phyloP scores from a whole-genome alignment of 306 rosid genomes.

The Psophocarpus tetragonolobus region DNA sequence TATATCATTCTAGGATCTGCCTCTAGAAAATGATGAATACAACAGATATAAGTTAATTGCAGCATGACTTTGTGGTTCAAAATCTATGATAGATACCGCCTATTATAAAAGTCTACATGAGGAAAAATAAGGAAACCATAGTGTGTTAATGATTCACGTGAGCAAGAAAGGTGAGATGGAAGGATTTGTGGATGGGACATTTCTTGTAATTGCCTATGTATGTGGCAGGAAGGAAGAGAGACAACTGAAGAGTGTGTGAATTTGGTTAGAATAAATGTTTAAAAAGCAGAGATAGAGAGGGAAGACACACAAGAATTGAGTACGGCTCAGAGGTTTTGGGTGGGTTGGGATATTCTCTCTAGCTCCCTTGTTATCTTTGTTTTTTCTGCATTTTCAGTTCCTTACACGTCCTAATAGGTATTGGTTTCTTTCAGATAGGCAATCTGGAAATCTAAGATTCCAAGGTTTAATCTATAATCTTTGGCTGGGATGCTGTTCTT shows the following conservation, averaged over 20 bases:
- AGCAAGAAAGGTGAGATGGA: background rate
- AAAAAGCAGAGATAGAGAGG: background rate
- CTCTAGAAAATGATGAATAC: background rate
- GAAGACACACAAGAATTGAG: background rate
- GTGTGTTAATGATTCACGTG: background rate
- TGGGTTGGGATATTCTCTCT: background rate
- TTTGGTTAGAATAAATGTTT: background rate
- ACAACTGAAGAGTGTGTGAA: background rate
- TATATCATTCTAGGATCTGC: background rate
- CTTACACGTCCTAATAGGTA: background rate
- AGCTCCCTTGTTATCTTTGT: background rate
- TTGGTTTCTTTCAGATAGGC: background rate
- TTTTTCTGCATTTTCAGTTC: background rate
- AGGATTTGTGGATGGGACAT: background rate
- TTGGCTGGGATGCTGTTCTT: background rate
- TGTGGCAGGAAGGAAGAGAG: background rate
- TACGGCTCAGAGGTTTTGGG: background rate
- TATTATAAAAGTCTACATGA: background rate
- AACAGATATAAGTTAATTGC: constrained; percentile 12
- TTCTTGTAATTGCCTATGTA: background rate
- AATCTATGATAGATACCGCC: background rate
- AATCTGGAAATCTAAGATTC: too few species aligned
- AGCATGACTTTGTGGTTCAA: background rate
- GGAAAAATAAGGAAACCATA: background rate
- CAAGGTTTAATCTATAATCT: background rate